These are phyloP conservation scores for Raffaelea arxii DNA, from an alignment of 2,329 filamentous ascomycete species.

Conservation along the genomic window DNA sequence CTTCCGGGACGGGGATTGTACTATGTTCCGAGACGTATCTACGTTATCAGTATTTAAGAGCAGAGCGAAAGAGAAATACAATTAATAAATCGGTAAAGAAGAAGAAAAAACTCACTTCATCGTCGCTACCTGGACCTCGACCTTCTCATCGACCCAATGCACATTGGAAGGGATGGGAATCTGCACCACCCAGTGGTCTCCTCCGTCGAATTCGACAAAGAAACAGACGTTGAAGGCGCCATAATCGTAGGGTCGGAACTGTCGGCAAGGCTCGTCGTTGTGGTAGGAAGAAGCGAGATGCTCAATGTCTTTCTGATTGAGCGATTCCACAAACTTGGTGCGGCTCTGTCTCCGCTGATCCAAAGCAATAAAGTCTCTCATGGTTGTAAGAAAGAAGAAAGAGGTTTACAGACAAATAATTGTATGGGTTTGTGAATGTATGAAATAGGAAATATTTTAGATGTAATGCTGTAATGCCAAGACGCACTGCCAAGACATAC, in stretches of 20 bases:
- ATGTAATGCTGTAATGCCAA: too few species aligned
- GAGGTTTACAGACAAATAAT: too few species aligned
- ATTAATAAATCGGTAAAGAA: not conserved
- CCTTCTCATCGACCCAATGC: not conserved
- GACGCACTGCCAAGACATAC: too few species aligned
- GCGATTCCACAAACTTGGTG: not conserved
- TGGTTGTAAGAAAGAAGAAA: too few species aligned
- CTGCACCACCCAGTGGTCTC: not conserved
- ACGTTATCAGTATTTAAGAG: not conserved
- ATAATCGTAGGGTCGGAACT: not conserved
- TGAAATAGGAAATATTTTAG: too few species aligned
- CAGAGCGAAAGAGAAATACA: not conserved
- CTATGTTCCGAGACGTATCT: not conserved
- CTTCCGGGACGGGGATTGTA: not conserved
- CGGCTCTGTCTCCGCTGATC: not conserved
- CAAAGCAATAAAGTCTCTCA: not conserved
- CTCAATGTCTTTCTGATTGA: not conserved
- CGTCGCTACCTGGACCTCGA: not conserved
- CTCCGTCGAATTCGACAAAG: not conserved
- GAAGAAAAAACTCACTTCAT: not conserved
- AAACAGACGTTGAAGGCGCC: constrained; percentile 1
- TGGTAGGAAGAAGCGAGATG: not conserved
- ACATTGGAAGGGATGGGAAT: not conserved
- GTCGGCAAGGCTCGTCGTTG: not conserved
- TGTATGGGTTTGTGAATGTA: too few species aligned